Evolutionary conservation across 1,284 basidiomycete genomes (phyloP), one percentile per base, ranked within the genome.

Genomic region (Naganishia cerealis): DNA sequence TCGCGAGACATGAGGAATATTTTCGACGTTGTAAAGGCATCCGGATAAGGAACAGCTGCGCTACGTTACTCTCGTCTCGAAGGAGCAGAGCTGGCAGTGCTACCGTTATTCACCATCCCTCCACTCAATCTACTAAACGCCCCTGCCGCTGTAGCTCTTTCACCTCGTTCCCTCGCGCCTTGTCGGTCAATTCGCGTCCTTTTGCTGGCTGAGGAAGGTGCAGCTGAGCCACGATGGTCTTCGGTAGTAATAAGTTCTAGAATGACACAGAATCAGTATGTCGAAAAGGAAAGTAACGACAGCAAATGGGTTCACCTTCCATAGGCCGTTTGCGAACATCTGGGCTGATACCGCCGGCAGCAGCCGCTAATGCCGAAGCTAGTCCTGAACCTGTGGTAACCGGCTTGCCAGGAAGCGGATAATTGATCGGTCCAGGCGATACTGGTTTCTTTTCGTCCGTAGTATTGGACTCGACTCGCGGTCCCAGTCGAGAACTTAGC

Each of bases 151-250:
- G 38, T 61, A 24, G 50, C 50, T 12, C 62, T n/a, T 40, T 65
- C 62, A 12, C 59, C 67, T 10, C 68, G 65, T 42, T 67, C 59
- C 18, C 58, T 55, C 2, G 57, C 65, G 36, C 59, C 65, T n/a
- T 21, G 65, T 43, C 68, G 38, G 40, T 70, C 68, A 12, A 67
- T 42, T 55, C 55, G 66, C n/a, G 58, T 52, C 48, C 68, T 65
- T 56, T 70, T 70, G 36, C 29, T 36, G 21, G 48, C 18, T 0
- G 58, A 39, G 3, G 39, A 48, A 38, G 58, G 59, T n/a, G 40
- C 21, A 8, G 33, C 56, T 7, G 58, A 62, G 18, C 48, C 58
- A 7, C 57, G 36, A 36, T 13, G 29, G 24, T 40, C 67, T 38
- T 56, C 53, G 4, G 9, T 18, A 1, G 52, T 29, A 13, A 59